Percentiles rank a stretch among this genome's conserved stretches.
These are phyloP conservation scores for Millerago galiae DNA, from an alignment of 805 yeast species.

Conservation along the genomic window DNA sequence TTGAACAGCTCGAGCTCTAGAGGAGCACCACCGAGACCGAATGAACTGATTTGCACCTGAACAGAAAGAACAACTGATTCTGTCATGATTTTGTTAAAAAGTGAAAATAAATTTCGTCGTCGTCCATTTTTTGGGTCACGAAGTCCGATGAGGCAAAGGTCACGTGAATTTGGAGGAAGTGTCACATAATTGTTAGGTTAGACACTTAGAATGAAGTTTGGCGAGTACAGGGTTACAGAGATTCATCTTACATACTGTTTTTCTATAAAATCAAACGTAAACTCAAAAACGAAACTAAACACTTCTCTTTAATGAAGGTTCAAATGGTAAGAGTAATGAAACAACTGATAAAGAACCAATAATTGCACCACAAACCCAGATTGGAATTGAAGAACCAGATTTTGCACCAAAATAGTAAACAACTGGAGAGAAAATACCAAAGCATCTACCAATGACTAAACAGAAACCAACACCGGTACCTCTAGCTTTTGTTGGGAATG, in stretches of 20 bases:
- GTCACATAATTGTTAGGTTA: no score
- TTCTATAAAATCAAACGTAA: not conserved
- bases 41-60: conserved; percentile 1
- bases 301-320: conserved; percentile 35
- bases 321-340: conserved; percentile 42
- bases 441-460: conserved; percentile 45
- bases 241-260: no score
- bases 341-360: conserved; percentile 43
- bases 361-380: conserved; percentile 54
- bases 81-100: not conserved
- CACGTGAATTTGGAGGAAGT: not conserved
- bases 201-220: no score
- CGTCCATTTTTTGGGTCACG: not conserved
- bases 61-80: conserved; percentile 8
- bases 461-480: conserved; percentile 60
- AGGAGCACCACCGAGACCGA: conserved; percentile 10
- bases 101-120: not conserved
- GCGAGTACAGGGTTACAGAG: no score
- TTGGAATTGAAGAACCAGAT: conserved; percentile 49
- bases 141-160: not conserved
- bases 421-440: conserved; percentile 54
- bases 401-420: conserved; percentile 40
- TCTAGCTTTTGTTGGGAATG: conserved; percentile 44
- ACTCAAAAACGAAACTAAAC: conserved; percentile 15
- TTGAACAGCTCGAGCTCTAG: conserved; percentile 17